A percentile compares a stretch with the other conserved stretches of the same genome.
Evolutionary conservation across 129 eudicot genomes (phyloP).

Genomic region (Daucus carota): DNA sequence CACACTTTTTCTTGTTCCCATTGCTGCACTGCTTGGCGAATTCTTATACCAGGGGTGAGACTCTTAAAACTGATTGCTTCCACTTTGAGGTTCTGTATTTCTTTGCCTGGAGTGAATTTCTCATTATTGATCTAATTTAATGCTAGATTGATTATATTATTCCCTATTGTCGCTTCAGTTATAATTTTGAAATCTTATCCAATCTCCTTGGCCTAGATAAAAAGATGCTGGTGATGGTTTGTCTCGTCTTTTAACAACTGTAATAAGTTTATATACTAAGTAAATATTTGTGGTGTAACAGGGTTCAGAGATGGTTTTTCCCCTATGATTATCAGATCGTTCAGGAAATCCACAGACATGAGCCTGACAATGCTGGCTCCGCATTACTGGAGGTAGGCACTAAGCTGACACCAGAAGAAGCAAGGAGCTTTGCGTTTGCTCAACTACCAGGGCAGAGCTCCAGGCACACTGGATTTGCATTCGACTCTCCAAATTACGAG

Average conservation of each 20-base stretch:
- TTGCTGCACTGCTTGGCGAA: conserved; percentile 72
- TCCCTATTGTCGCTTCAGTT: not conserved
- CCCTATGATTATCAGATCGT: conserved; percentile 84
- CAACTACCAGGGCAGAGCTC: conserved; percentile 81
- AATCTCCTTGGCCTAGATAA: not conserved
- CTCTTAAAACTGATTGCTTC: conserved; percentile 2
- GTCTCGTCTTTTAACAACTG: not conserved
- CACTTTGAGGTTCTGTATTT: no score
- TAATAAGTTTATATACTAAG: not conserved
- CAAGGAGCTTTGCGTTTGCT: conserved; percentile 69
- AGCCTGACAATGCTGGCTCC: conserved; percentile 57
- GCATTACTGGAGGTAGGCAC: conserved; percentile 54
- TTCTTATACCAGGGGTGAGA: conserved; percentile 73
- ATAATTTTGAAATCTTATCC: not conserved
- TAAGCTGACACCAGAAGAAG: conserved; percentile 71
- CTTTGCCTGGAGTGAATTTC: no score
- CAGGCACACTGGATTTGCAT: conserved; percentile 93
- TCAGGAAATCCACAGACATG: conserved; percentile 84
- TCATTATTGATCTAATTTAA: no score
- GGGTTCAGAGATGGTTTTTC: conserved; percentile 93
- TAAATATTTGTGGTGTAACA: conserved; percentile 18
- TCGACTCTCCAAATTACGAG: conserved; percentile 96
- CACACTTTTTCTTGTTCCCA: conserved; percentile 61
- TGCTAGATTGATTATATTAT: no score
- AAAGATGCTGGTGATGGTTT: not conserved